A percentile compares a stretch with the other conserved stretches of the same genome.
Evolutionary conservation across 2,329 filamentous ascomycete species (phyloP).

Genomic region (Calonectria multiphialidica): DNA sequence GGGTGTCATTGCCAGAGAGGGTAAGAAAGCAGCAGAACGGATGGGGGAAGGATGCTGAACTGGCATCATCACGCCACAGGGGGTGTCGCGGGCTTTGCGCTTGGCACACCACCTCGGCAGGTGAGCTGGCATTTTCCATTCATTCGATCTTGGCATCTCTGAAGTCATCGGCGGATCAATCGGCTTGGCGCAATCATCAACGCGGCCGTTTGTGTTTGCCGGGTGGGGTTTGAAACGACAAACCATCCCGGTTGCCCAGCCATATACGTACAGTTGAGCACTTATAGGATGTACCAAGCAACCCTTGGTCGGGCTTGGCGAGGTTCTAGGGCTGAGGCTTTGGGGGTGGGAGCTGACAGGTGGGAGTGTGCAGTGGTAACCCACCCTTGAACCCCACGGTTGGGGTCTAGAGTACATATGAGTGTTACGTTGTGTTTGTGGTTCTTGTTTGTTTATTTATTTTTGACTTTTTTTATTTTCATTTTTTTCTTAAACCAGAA

Average conservation of each 20-base stretch:
- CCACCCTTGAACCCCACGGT: slow-evolving; percentile 13
- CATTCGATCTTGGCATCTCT: not conserved
- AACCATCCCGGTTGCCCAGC: not conserved
- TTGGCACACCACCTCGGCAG: not conserved
- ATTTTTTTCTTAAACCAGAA: not conserved
- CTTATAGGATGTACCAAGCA: slow-evolving; percentile 11
- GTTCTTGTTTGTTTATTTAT: not conserved
- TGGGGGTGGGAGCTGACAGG: slow-evolving; percentile 1
- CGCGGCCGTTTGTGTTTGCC: not conserved
- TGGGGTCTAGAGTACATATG: not conserved
- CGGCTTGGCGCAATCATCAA: not conserved
- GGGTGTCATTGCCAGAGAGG: not conserved
- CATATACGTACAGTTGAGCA: not conserved
- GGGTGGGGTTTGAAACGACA: not conserved
- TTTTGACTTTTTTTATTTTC: not conserved
- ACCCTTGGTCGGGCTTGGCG: slow-evolving; percentile 19
- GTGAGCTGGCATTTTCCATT: not conserved
- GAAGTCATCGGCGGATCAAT: not conserved
- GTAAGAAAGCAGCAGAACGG: not conserved
- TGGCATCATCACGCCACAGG: slow-evolving; percentile 17
- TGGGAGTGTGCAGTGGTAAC: not conserved
- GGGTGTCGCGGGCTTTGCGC: not conserved
- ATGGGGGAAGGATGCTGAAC: slow-evolving; percentile 5
- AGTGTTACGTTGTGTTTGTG: not conserved
- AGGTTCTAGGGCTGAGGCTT: slow-evolving; percentile 18